Conservation (phyloP, 768 basidiomycete genomes). For the Mrakia hoshinonis region DNA sequence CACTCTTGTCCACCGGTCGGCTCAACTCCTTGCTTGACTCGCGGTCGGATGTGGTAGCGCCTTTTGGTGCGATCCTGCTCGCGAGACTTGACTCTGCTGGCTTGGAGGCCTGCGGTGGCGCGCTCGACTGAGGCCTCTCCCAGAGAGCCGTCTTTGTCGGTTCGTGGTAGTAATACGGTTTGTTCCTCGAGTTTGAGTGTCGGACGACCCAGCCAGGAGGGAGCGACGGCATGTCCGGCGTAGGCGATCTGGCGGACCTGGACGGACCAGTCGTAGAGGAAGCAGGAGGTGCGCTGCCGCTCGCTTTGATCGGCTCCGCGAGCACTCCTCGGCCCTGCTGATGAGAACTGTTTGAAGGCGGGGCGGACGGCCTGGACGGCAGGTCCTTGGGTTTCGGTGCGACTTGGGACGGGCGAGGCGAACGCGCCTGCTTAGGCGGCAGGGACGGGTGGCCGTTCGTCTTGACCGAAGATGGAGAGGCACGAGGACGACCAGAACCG, state of each 20-base stretch:
- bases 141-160: neutral
- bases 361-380: neutral
- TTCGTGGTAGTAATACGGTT: constrained; percentile 3
- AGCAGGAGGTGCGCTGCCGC: neutral
- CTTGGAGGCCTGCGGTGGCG: neutral
- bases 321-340: neutral
- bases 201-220: constrained; percentile 8
- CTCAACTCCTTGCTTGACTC: neutral
- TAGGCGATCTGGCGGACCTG: neutral
- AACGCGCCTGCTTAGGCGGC: neutral
- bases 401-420: neutral
- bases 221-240: neutral
- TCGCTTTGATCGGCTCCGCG: constrained; percentile 1
- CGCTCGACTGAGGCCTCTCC: neutral
- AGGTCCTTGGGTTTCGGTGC: neutral
- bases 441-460: neutral
- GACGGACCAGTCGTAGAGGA: neutral
- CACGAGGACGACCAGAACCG: neutral
- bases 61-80: neutral
- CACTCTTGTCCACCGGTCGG: neutral
- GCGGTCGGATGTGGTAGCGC: neutral
- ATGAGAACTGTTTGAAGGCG: neutral
- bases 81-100: neutral
- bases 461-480: neutral
- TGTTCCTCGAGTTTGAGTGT: neutral